Evolutionary conservation across 164 flowering plant genomes (phyloP).

Genomic region (grape (Vitis vinifera)): DNA sequence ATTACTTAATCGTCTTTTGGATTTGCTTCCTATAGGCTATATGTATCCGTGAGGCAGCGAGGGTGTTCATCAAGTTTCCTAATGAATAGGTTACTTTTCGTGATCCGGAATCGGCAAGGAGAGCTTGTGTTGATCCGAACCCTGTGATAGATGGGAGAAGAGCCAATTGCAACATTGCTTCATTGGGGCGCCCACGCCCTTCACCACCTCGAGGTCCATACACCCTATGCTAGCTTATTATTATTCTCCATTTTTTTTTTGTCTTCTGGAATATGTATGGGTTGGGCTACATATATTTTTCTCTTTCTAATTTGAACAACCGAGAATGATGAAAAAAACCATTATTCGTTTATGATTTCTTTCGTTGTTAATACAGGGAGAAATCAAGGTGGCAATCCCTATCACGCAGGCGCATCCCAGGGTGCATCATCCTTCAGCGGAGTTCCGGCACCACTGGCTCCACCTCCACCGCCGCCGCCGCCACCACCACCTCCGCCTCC

Average conservation of each 20-base stretch:
- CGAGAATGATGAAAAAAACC: neutral
- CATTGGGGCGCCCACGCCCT: slow-evolving; percentile 79
- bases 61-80: too few species aligned
- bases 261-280: too few species aligned
- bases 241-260: neutral
- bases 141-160: slow-evolving; percentile 89
- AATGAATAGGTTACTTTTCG: slow-evolving; percentile 79
- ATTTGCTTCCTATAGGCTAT: neutral
- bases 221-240: too few species aligned
- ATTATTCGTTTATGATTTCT: too few species aligned
- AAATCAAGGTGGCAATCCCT: slow-evolving; percentile 39
- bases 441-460: slow-evolving; percentile 15
- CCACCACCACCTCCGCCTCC: slow-evolving; percentile 40
- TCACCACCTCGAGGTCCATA: slow-evolving; percentile 82
- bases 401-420: slow-evolving; percentile 29
- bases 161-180: slow-evolving; percentile 93
- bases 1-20: neutral
- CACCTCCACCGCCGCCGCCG: slow-evolving; percentile 16
- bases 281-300: too few species aligned
- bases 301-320: too few species aligned
- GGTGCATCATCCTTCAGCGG: slow-evolving; percentile 35
- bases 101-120: slow-evolving; percentile 84
- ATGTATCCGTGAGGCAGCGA: too few species aligned
- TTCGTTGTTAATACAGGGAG: slow-evolving; percentile 41
- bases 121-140: slow-evolving; percentile 77